Conservation (phyloP, 768 basidiomycete genomes). For the Amanita pallidorosea region DNA sequence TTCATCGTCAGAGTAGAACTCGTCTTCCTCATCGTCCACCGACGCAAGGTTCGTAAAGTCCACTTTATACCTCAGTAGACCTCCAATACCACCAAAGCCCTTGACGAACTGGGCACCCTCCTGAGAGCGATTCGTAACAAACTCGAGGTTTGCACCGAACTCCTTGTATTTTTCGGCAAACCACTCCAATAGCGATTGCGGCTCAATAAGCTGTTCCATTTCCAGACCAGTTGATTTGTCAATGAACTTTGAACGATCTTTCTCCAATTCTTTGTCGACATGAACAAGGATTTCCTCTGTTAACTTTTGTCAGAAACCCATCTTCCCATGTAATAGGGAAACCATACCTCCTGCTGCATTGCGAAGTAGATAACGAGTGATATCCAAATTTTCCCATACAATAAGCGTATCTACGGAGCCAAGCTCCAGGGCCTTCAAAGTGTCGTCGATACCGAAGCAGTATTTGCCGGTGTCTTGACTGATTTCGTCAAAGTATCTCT, state of each 20-base stretch:
- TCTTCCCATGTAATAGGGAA: background rate
- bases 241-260: slow-evolving; percentile 88
- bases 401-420: slow-evolving; percentile 96
- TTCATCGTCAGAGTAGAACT: slow-evolving; percentile 72
- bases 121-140: slow-evolving; percentile 92
- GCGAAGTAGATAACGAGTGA: slow-evolving; percentile 76
- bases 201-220: slow-evolving; percentile 85
- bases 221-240: slow-evolving; percentile 93
- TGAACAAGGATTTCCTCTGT: slow-evolving; percentile 80
- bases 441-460: slow-evolving; percentile 97
- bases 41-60: slow-evolving; percentile 78
- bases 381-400: slow-evolving; percentile 97
- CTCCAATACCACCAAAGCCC: slow-evolving; percentile 97
- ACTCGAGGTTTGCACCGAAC: slow-evolving; percentile 92
- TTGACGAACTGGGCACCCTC: slow-evolving; percentile 98
- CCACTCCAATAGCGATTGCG: slow-evolving; percentile 91
- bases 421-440: slow-evolving; percentile 90
- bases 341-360: slow-evolving; percentile 81
- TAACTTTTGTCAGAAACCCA: background rate
- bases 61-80: slow-evolving; percentile 93
- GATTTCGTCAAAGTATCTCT: slow-evolving; percentile 98
- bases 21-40: slow-evolving; percentile 78
- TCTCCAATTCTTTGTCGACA: slow-evolving; percentile 73
- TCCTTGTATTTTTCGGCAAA: slow-evolving; percentile 98
- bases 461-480: slow-evolving; percentile 94